phyloP scores from a whole-genome alignment of 1,139 yeast genomes.

The Diutina mesorugosa region DNA sequence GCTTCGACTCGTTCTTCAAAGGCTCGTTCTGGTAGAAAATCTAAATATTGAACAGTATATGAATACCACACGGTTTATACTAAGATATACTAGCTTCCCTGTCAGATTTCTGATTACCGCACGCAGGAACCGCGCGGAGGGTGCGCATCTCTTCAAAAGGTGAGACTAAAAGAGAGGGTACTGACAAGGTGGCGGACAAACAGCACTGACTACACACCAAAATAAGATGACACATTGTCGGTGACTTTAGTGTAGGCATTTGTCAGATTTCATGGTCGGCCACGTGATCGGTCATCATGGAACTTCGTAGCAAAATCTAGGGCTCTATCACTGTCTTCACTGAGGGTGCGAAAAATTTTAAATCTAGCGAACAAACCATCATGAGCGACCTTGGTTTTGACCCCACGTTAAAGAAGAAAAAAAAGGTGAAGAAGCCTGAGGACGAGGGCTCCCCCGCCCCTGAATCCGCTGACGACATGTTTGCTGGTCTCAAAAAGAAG shows the following conservation, averaged over 20 bases:
- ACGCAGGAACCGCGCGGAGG: neutral
- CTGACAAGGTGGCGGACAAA: too few relatives aligned
- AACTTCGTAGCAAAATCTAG: neutral
- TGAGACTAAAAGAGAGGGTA: too few relatives aligned
- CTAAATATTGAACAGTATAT: too few relatives aligned
- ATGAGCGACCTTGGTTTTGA: slow-evolving; percentile 65
- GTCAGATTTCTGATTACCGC: too few relatives aligned
- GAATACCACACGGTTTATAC: too few relatives aligned
- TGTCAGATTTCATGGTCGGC: too few relatives aligned
- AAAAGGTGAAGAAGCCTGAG: slow-evolving; percentile 44
- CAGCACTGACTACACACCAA: too few relatives aligned
- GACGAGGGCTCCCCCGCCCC: slow-evolving; percentile 26
- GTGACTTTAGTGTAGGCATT: too few relatives aligned
- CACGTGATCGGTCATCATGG: neutral
- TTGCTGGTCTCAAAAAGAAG: slow-evolving; percentile 42
- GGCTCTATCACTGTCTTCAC: neutral
- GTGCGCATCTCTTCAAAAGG: neutral
- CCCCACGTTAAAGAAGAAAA: slow-evolving; percentile 74
- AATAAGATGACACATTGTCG: too few relatives aligned
- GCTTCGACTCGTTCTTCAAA: neutral
- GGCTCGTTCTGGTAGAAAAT: neutral
- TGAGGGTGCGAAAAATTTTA: neutral
- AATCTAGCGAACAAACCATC: neutral
- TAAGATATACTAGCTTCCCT: too few relatives aligned
- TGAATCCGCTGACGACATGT: slow-evolving; percentile 32